These are phyloP conservation scores for Ustilago xerochloae DNA, from an alignment of 1,284 basidiomycete species.

Conservation along the genomic window DNA sequence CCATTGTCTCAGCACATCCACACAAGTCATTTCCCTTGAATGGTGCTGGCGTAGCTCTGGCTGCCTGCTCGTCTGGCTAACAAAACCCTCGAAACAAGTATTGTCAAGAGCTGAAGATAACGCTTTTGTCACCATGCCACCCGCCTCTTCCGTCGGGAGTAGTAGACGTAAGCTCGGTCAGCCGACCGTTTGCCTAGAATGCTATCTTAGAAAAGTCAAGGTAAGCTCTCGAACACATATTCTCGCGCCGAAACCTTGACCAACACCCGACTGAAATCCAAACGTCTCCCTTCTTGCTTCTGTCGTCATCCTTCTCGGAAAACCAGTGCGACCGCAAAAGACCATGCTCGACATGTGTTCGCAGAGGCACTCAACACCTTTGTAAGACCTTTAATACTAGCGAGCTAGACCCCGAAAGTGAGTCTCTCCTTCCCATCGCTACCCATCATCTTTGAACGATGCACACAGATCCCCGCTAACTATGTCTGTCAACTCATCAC, in stretches of 20 bases:
- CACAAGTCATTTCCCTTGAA: no score
- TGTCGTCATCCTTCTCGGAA: not conserved
- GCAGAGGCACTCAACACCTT: slow-evolving; percentile 43
- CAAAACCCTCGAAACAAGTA: no score
- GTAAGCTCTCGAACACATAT: slow-evolving; percentile 15
- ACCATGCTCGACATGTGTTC: slow-evolving; percentile 39
- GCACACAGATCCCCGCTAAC: no score
- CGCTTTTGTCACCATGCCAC: slow-evolving; percentile 27
- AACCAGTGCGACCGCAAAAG: slow-evolving; percentile 45
- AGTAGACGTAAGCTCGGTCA: slow-evolving; percentile 49
- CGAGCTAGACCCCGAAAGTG: slow-evolving; percentile 45
- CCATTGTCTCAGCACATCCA: no score
- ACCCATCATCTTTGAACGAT: not conserved
- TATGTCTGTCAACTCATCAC: not conserved
- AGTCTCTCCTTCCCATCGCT: not conserved
- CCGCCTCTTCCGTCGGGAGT: slow-evolving; percentile 29
- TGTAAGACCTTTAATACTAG: slow-evolving; percentile 55
- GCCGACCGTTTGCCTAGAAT: slow-evolving; percentile 51
- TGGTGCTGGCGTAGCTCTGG: not conserved
- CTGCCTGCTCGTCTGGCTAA: not conserved
- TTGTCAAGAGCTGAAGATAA: no score
- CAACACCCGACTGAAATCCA: no score
- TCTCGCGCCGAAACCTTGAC: not conserved
- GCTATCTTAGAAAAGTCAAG: slow-evolving; percentile 53
- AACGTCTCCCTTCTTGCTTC: not conserved